A percentile compares a stretch with the other conserved stretches of the same genome.
These are phyloP conservation scores for Colletotrichum sp. DNA, from an alignment of 2,329 filamentous ascomycete genomes.

Conservation along the genomic window DNA sequence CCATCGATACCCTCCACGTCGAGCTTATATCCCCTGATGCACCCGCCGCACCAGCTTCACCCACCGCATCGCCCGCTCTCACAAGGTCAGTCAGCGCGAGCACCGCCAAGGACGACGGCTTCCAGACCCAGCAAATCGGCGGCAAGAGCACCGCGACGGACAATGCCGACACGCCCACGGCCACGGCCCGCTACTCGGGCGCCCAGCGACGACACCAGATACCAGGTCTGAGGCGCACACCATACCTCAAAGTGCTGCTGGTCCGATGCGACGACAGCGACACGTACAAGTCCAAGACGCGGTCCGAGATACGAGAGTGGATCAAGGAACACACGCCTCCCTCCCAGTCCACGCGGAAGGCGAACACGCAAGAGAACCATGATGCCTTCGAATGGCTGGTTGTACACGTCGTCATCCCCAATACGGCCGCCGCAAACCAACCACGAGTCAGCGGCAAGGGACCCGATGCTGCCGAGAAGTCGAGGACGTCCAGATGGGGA, in stretches of 20 bases:
- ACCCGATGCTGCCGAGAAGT: conserved; percentile 68
- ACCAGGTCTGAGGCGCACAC: conserved; percentile 87
- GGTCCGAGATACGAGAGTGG: conserved; percentile 88
- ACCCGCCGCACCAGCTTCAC: conserved; percentile 37
- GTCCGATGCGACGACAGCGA: conserved; percentile 96
- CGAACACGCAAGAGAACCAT: conserved; percentile 83
- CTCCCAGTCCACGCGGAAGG: conserved; percentile 58
- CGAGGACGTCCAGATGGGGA: conserved; percentile 74
- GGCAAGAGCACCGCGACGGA: conserved; percentile 42
- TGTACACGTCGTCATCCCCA: conserved; percentile 88
- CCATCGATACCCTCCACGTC: conserved; percentile 91
- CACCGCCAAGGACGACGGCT: conserved; percentile 59
- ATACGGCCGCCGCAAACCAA: conserved; percentile 80
- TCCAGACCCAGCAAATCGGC: conserved; percentile 61
- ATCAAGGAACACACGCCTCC: conserved; percentile 76
- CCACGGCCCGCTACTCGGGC: conserved; percentile 29
- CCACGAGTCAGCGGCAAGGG: conserved; percentile 66
- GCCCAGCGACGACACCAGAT: conserved; percentile 87
- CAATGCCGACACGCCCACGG: conserved; percentile 32
- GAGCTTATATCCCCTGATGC: conserved; percentile 75
- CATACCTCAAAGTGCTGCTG: conserved; percentile 90
- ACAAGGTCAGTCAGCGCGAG: conserved; percentile 37
- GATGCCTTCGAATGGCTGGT: conserved; percentile 97
- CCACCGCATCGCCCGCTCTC: conserved; percentile 27
- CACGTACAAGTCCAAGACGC: conserved; percentile 81